These are phyloP conservation scores for Diaporthe velutina DNA, from an alignment of 2,329 filamentous ascomycete genomes.

Conservation along the genomic window DNA sequence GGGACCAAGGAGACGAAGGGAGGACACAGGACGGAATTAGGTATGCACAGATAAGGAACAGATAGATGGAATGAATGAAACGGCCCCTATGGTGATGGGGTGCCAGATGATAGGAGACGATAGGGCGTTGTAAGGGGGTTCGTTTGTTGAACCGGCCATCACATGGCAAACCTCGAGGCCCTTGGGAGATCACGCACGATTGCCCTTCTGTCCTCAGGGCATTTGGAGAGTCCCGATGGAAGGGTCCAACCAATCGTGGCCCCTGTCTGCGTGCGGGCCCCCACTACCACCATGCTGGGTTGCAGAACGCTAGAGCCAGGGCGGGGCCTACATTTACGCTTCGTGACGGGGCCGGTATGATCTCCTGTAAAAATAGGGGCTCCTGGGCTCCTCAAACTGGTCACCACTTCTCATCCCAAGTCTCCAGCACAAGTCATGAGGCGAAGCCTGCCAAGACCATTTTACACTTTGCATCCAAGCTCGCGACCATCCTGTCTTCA, in stretches of 20 bases:
- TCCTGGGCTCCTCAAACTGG: background rate
- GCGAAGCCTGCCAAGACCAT: slow-evolving; percentile 1
- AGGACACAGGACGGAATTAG: background rate
- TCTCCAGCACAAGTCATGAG: background rate
- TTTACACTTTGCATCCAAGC: background rate
- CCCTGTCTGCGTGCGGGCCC: background rate
- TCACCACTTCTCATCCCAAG: background rate
- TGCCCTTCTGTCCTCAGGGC: slow-evolving; percentile 33
- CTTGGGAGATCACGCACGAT: slow-evolving; percentile 17
- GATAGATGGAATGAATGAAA: background rate
- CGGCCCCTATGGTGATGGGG: slow-evolving; percentile 1
- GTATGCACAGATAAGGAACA: slow-evolving; percentile 11
- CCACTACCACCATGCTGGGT: slow-evolving; percentile 13
- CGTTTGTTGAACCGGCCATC: slow-evolving; percentile 14
- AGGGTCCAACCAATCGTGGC: slow-evolving; percentile 19
- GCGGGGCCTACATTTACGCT: background rate
- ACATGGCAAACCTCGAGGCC: slow-evolving; percentile 22
- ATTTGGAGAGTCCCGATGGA: slow-evolving; percentile 28
- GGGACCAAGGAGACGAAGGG: background rate
- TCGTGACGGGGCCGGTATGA: slow-evolving; percentile 19
- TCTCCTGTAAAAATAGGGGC: slow-evolving; percentile 25
- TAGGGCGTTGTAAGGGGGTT: background rate
- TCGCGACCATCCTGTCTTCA: background rate
- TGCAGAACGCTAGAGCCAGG: slow-evolving; percentile 21
- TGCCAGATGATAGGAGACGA: background rate